Base-by-base conservation (phyloP, 768 basidiomycete genomes). In the Saitozyma sp. region DNA sequence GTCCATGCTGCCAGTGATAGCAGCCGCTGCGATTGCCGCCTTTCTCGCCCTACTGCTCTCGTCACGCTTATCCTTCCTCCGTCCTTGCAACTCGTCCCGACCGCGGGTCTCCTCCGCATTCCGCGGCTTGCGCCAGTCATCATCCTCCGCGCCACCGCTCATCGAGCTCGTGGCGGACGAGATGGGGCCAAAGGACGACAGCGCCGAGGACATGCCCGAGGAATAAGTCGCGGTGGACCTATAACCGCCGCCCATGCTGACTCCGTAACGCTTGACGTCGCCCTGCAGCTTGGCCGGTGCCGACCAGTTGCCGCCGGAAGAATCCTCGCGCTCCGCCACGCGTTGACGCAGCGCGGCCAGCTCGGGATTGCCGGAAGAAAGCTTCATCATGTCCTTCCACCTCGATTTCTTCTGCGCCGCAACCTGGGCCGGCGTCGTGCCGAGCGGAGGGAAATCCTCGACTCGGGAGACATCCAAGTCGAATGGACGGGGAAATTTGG, bases 221-320 rank as follows among this genome's bases (percentile, higher is more conserved):
- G 58, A 55, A 4, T 46, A 53, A 10, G 54, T 57, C 81, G 90
- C 89, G 62, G 76, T 87, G 78, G 91, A 90, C 45, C 89, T 89
- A 76, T 89, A 58, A 89, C 85, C 82, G 84, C 54, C 81, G 78
- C 75, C 87, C 87, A 2, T 61, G 42, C 19, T 50, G 39, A 49
- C 46, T 17, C 55, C 48, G 14, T 64, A 10, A 85, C 83, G 64
- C 84, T 84, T 49, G 88, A 79, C 19, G 87, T 85, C 88, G 87
- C 90, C 73, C 90, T 86, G 70, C 56, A 93, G 88, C 71, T 91
- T 91, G 74, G 85, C 88, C 39, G 87, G 91, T 7, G 89, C 91
- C 9, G 86, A 84, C 19, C 86, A 86, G 82, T 84, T 86, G 54
- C 79, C 68, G 11, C 64, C 62, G 48, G 56, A 56, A 19, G 58